Evolutionary conservation across 2,329 filamentous ascomycete genomes (phyloP).

Genomic region (Tolypocladium cylindrosporum): DNA sequence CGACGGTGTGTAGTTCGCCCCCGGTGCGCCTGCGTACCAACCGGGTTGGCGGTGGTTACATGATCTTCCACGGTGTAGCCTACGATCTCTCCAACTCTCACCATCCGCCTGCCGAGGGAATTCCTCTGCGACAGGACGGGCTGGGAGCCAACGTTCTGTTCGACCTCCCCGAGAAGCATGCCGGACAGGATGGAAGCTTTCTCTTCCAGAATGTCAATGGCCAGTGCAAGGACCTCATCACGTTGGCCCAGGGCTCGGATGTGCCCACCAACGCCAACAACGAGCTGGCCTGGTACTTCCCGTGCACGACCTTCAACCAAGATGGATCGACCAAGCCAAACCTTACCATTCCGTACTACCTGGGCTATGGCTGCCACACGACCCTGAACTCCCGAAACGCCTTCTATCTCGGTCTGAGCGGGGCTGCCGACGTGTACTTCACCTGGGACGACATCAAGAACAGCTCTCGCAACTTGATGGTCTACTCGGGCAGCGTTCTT

Average conservation of each 20-base stretch:
- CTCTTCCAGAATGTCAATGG: constrained; percentile 98
- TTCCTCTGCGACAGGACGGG: constrained; percentile 43
- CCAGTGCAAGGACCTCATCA: constrained; percentile 87
- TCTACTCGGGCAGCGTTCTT: constrained; percentile 89
- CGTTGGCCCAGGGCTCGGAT: constrained; percentile 56
- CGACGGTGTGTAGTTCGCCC: constrained; percentile 69
- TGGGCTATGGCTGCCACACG: constrained; percentile 86
- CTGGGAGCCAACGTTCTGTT: constrained; percentile 69
- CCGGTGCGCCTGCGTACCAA: constrained; percentile 70
- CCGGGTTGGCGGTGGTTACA: constrained; percentile 69
- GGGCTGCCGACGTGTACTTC: constrained; percentile 83
- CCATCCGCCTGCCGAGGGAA: constrained; percentile 73
- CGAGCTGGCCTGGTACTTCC: constrained; percentile 92
- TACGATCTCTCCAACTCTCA: constrained; percentile 71
- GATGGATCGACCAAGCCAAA: constrained; percentile 80
- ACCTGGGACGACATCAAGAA: constrained; percentile 94
- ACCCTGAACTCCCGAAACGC: constrained; percentile 53
- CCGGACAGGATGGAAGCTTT: constrained; percentile 90
- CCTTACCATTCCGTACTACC: constrained; percentile 61
- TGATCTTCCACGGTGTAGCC: constrained; percentile 93
- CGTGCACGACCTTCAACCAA: constrained; percentile 84
- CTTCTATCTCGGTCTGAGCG: constrained; percentile 62
- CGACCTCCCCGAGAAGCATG: constrained; percentile 71
- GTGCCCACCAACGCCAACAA: constrained; percentile 66
- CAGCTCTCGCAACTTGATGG: constrained; percentile 75